phyloP scores from a whole-genome alignment of 192 early-diverging fungal genomes.

The Globomyces pollinis-pini region DNA sequence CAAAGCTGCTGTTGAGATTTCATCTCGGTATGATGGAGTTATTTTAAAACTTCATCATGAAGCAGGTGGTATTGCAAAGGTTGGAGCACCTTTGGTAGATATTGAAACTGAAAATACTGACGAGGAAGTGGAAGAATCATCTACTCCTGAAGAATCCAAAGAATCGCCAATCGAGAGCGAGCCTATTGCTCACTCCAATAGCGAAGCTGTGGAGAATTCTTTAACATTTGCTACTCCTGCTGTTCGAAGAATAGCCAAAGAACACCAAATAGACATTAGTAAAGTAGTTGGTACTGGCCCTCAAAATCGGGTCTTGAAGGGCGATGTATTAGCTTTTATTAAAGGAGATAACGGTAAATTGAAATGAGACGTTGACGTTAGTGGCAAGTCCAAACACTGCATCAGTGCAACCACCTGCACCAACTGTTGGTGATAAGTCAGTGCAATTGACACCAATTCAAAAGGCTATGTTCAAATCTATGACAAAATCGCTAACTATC shows the following conservation, averaged over 20 bases:
- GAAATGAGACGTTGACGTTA: background rate
- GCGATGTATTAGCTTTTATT: constrained; percentile 67
- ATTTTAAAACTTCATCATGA: constrained; percentile 74
- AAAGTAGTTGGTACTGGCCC: constrained; percentile 74
- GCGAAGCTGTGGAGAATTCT: constrained; percentile 1
- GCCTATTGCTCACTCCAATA: background rate
- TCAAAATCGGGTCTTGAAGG: constrained; percentile 81
- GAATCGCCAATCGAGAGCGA: background rate
- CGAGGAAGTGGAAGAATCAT: constrained; percentile 7
- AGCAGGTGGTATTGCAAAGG: constrained; percentile 83
- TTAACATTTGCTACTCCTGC: constrained; percentile 74
- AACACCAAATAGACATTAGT: constrained; percentile 67
- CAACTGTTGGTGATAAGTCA: constrained; percentile 41
- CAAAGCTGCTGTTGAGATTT: constrained; percentile 98
- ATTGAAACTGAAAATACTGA: constrained; percentile 51
- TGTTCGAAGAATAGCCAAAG: constrained; percentile 76
- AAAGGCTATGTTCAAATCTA: constrained; percentile 93
- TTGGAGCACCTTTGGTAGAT: constrained; percentile 83
- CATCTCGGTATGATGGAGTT: constrained; percentile 85
- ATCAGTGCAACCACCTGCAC: constrained; percentile 2
- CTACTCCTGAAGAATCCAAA: constrained; percentile 7
- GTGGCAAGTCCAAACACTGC: background rate
- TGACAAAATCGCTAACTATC: constrained; percentile 86
- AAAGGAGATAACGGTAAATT: constrained; percentile 19
- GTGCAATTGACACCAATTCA: constrained; percentile 75